Conservation (phyloP, 805 yeast genomes). For the Candida chauliodis region DNA sequence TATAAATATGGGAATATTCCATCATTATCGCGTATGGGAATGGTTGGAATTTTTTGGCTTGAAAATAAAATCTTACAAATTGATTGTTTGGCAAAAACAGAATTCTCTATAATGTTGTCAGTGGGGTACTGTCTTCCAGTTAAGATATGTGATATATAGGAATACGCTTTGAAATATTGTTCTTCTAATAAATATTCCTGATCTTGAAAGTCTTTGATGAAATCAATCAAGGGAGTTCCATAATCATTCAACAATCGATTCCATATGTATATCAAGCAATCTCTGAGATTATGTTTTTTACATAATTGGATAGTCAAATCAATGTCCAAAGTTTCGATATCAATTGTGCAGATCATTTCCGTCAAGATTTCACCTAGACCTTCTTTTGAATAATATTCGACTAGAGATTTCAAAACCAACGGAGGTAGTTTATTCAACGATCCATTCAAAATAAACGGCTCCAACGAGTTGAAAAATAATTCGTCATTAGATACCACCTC, state of each 20-base stretch:
- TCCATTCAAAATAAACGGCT: constrained; percentile 47
- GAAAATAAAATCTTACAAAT: constrained; percentile 59
- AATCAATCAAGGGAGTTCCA: constrained; percentile 64
- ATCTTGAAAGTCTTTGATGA: constrained; percentile 33
- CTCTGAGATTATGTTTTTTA: constrained; percentile 50
- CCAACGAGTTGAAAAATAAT: constrained; percentile 51
- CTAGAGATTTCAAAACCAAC: constrained; percentile 55
- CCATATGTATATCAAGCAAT: constrained; percentile 70
- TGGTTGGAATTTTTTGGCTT: constrained; percentile 45
- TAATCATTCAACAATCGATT: constrained; percentile 67
- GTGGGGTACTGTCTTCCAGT: constrained; percentile 84
- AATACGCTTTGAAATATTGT: constrained; percentile 16
- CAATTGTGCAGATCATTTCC: constrained; percentile 65
- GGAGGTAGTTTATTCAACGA: constrained; percentile 57
- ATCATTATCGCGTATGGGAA: constrained; percentile 28
- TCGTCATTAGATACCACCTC: constrained; percentile 27
- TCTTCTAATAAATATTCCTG: constrained; percentile 7
- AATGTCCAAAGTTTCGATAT: constrained; percentile 66
- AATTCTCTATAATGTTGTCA: constrained; percentile 41
- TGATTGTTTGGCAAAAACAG: constrained; percentile 41
- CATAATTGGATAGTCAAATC: constrained; percentile 71
- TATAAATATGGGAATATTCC: constrained; percentile 71
- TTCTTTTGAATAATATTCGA: constrained; percentile 42
- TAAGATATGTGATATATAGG: constrained; percentile 64
- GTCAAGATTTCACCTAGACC: constrained; percentile 53